These are phyloP conservation scores for Leishmania tarentolae DNA, from an alignment of 208 protist species.

Conservation along the genomic window DNA sequence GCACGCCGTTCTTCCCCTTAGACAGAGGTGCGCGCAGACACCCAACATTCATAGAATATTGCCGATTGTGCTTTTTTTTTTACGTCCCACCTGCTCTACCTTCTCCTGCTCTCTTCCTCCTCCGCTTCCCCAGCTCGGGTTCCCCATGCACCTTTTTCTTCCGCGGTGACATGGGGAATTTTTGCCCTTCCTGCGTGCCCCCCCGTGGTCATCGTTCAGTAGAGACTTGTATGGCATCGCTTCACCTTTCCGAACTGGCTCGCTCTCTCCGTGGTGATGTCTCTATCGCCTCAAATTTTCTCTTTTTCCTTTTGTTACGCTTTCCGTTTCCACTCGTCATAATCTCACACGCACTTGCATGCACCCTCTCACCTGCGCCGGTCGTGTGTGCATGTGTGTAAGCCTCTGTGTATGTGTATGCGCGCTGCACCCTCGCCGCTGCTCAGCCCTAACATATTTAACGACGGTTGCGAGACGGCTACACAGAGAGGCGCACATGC, in stretches of 20 bases:
- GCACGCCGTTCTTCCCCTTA: background rate
- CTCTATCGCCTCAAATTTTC: background rate
- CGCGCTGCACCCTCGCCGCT: background rate
- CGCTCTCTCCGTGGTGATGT: background rate
- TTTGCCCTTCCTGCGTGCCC: background rate
- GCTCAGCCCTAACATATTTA: background rate
- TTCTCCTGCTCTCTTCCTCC: background rate
- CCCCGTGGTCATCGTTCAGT: background rate
- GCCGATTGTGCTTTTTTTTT: slow-evolving; percentile 11
- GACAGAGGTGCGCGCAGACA: background rate
- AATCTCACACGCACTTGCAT: background rate
- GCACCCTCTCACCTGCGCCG: too few species aligned
- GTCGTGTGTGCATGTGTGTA: background rate
- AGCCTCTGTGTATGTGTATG: background rate
- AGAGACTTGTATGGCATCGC: background rate
- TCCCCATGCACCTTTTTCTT: background rate
- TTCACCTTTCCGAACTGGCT: background rate
- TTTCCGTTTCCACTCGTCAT: background rate
- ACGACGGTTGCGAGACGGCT: background rate
- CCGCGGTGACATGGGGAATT: background rate
- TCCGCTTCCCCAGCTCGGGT: background rate
- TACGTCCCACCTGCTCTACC: background rate
- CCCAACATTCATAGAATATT: slow-evolving; percentile 21
- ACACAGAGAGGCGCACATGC: background rate
- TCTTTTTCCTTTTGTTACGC: background rate